These are phyloP conservation scores for Obelidium mucronatum DNA, from an alignment of 192 early-diverging fungal species.

Conservation along the genomic window DNA sequence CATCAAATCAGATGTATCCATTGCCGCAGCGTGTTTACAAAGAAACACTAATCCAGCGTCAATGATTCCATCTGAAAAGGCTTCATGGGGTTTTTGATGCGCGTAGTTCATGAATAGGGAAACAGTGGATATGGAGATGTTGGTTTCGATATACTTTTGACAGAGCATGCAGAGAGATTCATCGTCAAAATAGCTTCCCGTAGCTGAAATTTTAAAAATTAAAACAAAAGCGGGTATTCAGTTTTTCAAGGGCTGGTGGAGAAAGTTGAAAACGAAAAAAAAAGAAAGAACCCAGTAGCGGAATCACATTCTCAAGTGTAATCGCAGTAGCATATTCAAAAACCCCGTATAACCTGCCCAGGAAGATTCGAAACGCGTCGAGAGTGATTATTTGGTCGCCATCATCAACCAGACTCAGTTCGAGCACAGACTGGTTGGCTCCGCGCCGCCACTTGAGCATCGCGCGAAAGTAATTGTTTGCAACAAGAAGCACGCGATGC, in stretches of 20 bases:
- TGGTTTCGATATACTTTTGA: constrained; percentile 32
- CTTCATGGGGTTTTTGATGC: constrained; percentile 42
- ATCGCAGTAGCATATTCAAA: neutral
- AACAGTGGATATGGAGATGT: constrained; percentile 35
- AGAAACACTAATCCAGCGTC: constrained; percentile 40
- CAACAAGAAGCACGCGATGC: constrained; percentile 46
- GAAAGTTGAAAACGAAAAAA: neutral
- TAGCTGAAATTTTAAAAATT: too few relatives aligned
- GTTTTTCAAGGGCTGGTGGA: too few relatives aligned
- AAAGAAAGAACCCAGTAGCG: constrained; percentile 29
- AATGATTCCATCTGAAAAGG: constrained; percentile 35
- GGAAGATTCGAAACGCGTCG: constrained; percentile 29
- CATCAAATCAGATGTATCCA: constrained; percentile 21
- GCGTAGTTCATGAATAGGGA: constrained; percentile 42
- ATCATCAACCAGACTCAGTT: too few relatives aligned
- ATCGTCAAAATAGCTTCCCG: constrained; percentile 46
- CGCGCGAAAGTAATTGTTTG: constrained; percentile 47
- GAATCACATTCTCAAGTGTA: constrained; percentile 20
- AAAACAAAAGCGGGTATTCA: too few relatives aligned
- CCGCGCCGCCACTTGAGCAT: too few relatives aligned
- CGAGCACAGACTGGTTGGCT: too few relatives aligned
- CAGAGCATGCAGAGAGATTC: constrained; percentile 9
- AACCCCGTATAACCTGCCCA: constrained; percentile 44
- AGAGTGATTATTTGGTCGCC: constrained; percentile 45
- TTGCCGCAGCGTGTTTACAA: constrained; percentile 26